Percentiles rank a stretch among this genome's conserved stretches.
These are phyloP conservation scores for Neurospora sp. DNA, from an alignment of 495 filamentous ascomycete species.

Conservation along the genomic window DNA sequence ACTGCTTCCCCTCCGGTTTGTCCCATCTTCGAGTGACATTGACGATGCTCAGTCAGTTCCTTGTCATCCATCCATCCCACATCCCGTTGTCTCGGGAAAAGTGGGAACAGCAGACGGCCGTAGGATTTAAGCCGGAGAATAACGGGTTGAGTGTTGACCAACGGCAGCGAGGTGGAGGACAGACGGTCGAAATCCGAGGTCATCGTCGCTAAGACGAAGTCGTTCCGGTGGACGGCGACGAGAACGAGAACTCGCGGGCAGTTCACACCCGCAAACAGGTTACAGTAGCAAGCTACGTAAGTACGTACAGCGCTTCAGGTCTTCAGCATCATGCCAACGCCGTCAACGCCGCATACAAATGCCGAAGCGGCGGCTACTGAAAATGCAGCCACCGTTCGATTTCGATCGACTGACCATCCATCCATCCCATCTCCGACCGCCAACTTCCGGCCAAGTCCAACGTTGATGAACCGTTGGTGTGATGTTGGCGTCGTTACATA, in stretches of 20 bases:
- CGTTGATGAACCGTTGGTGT: neutral
- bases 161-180: neutral
- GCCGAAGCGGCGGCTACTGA: neutral
- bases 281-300: neutral
- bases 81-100: neutral
- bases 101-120: neutral
- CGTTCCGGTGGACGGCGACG: neutral
- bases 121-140: neutral
- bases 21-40: neutral
- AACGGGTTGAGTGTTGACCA: neutral
- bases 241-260: neutral
- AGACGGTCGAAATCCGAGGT: neutral
- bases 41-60: neutral
- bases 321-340: neutral
- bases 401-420: neutral
- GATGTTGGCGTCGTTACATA: neutral
- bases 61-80: neutral
- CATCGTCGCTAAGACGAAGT: neutral
- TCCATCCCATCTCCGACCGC: neutral
- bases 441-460: neutral
- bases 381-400: neutral
- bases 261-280: neutral
- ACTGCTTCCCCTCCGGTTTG: neutral
- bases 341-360: neutral
- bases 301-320: neutral